A percentile compares a stretch with the other conserved stretches of the same genome.
Conservation (phyloP, 108 stramenopile genomes). For the Cyclotella kingstonii region DNA sequence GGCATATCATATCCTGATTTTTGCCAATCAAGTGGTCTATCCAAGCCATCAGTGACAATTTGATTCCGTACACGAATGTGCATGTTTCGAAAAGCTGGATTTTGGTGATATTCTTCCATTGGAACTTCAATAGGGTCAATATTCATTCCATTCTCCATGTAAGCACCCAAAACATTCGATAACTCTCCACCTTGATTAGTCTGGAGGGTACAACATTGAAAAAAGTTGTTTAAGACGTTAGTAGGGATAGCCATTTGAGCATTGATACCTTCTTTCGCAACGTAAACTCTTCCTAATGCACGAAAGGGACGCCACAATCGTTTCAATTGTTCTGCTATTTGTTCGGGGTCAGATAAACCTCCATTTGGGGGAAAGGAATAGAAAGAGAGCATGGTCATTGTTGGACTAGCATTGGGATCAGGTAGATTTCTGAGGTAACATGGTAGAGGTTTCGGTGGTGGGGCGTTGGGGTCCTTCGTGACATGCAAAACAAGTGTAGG, state of each 20-base stretch:
- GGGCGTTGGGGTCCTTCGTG: conserved; percentile 79
- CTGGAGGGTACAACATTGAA: conserved; percentile 19
- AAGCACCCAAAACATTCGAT: conserved; percentile 48
- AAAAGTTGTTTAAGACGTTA: conserved; percentile 51
- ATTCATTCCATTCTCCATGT: conserved; percentile 90
- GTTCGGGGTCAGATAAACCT: conserved; percentile 67
- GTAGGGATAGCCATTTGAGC: conserved; percentile 97
- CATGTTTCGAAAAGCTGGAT: conserved; percentile 85
- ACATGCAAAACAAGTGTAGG: conserved; percentile 76
- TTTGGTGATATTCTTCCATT: conserved; percentile 60
- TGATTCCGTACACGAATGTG: conserved; percentile 88
- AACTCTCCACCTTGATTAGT: conserved; percentile 16
- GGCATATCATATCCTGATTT: conserved; percentile 89
- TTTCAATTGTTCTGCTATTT: conserved; percentile 55
- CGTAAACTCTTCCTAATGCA: conserved; percentile 91
- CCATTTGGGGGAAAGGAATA: conserved; percentile 75
- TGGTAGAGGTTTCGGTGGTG: conserved; percentile 72
- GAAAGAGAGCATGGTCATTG: conserved; percentile 90
- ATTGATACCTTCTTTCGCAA: conserved; percentile 94
- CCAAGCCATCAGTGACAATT: conserved; percentile 96
- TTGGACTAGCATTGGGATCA: conserved; percentile 60
- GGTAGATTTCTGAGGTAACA: conserved; percentile 66
- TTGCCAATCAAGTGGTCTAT: conserved; percentile 80
- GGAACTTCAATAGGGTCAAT: conserved; percentile 75
- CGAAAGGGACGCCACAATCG: conserved; percentile 83